phyloP scores from a whole-genome alignment of 73 alveolate species.

The Breviolum minutum region DNA sequence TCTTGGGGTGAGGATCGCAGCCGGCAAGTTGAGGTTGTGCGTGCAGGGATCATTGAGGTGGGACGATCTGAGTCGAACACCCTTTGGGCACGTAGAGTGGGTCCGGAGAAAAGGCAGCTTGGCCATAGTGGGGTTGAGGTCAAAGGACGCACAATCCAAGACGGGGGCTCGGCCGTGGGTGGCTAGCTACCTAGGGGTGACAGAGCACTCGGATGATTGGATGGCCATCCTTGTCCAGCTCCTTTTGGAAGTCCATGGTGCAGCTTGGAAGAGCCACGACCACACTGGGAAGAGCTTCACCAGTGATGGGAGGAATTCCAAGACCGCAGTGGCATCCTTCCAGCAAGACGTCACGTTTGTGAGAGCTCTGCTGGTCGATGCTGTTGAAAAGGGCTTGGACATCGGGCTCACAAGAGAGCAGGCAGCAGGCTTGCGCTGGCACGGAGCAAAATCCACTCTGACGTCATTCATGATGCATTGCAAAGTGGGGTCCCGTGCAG shows the following conservation, averaged over 20 bases:
- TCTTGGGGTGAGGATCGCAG: background rate
- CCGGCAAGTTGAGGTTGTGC: constrained; percentile 26
- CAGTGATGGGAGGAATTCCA: background rate
- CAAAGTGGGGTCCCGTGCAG: background rate
- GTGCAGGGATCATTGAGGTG: background rate
- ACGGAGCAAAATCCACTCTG: constrained; percentile 34
- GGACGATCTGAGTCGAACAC: constrained; percentile 1
- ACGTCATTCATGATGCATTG: background rate
- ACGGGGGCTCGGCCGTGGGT: constrained; percentile 30
- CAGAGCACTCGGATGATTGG: background rate
- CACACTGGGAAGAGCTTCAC: background rate
- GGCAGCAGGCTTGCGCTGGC: background rate
- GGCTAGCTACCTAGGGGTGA: background rate
- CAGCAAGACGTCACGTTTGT: background rate
- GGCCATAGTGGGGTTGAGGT: background rate
- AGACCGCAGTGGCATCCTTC: no score
- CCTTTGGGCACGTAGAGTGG: background rate
- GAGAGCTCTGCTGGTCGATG: no score
- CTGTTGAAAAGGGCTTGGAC: no score
- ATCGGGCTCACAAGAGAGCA: background rate
- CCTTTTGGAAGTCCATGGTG: background rate
- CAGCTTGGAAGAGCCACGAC: background rate
- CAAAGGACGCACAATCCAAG: background rate
- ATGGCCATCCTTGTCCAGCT: background rate
- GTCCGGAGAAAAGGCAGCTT: background rate